These are phyloP conservation scores for Ustilago tritici DNA, from an alignment of 1,284 basidiomycete species.

Conservation along the genomic window DNA sequence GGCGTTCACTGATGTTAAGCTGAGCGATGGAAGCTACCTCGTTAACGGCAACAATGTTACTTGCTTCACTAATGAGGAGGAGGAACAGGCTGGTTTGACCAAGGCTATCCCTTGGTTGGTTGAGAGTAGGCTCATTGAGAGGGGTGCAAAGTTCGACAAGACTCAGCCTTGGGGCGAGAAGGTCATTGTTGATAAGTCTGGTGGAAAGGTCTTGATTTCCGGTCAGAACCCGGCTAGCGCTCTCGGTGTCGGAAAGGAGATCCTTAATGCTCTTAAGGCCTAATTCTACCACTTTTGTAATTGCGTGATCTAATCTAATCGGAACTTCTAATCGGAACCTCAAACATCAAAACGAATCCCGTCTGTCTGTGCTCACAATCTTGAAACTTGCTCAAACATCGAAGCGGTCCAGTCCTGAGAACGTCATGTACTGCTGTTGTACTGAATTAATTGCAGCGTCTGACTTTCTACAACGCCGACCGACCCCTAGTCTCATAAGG, in stretches of 20 bases:
- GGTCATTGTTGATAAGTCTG: conserved; percentile 71
- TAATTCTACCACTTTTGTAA: neutral
- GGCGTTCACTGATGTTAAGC: conserved; percentile 61
- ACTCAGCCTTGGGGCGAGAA: conserved; percentile 74
- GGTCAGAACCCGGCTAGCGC: conserved; percentile 72
- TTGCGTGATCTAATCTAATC: neutral
- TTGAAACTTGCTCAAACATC: neutral
- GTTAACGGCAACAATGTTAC: conserved; percentile 76
- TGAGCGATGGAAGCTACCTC: conserved; percentile 56
- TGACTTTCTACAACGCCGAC: conserved; percentile 18
- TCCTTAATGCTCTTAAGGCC: conserved; percentile 46
- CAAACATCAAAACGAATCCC: neutral
- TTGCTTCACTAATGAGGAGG: conserved; percentile 80
- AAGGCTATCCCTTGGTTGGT: conserved; percentile 78
- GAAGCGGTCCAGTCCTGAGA: neutral
- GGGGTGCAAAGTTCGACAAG: conserved; percentile 77
- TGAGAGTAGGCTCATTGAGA: conserved; percentile 75
- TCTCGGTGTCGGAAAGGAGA: conserved; percentile 44
- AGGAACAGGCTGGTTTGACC: conserved; percentile 72
- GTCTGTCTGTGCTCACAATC: neutral
- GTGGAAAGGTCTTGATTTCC: conserved; percentile 41
- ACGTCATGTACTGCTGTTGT: neutral
- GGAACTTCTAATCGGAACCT: neutral
- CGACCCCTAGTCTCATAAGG: conserved; percentile 75
- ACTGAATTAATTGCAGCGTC: neutral